phyloP scores from a whole-genome alignment of 192 early-diverging fungal genomes.

The Backusella circina region DNA sequence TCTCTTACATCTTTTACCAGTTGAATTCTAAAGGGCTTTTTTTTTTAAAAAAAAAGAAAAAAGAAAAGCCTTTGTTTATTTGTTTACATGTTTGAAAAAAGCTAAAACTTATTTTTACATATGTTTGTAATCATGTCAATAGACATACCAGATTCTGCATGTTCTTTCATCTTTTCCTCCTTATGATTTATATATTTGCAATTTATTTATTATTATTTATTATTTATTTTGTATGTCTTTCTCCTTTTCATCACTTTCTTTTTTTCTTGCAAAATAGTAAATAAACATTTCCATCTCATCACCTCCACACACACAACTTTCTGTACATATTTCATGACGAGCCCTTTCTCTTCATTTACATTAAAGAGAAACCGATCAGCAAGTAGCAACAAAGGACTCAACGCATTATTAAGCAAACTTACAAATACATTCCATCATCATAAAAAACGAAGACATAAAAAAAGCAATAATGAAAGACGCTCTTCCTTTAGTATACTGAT shows the following conservation, averaged over 20 bases:
- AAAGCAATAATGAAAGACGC: not conserved
- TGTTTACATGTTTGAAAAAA: conserved; percentile 1
- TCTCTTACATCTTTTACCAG: not conserved
- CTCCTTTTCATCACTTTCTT: conserved; percentile 7
- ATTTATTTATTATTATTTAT: not conserved
- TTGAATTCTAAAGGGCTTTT: not conserved
- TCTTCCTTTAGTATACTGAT: conserved; percentile 6
- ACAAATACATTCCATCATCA: conserved; percentile 1
- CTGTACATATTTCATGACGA: conserved; percentile 3
- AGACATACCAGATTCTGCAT: not conserved
- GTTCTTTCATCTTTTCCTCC: not conserved
- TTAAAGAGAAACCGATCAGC: conserved; percentile 17
- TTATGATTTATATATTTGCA: not conserved
- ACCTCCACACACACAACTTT: not conserved
- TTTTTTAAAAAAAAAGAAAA: not conserved
- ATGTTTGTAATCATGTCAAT: conserved; percentile 3
- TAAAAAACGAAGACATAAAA: not conserved
- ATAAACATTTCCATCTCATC: not conserved
- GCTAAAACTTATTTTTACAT: conserved; percentile 5
- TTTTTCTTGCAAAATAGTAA: not conserved
- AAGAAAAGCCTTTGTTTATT: not conserved
- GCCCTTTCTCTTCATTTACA: conserved; percentile 1
- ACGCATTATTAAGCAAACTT: conserved; percentile 7
- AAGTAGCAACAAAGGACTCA: not conserved
- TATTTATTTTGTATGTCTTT: not conserved